Percentiles rank a stretch among this genome's conserved stretches.
These are phyloP conservation scores for Ascomycota sp. DNA, from an alignment of 2,329 filamentous ascomycete species.

Conservation along the genomic window DNA sequence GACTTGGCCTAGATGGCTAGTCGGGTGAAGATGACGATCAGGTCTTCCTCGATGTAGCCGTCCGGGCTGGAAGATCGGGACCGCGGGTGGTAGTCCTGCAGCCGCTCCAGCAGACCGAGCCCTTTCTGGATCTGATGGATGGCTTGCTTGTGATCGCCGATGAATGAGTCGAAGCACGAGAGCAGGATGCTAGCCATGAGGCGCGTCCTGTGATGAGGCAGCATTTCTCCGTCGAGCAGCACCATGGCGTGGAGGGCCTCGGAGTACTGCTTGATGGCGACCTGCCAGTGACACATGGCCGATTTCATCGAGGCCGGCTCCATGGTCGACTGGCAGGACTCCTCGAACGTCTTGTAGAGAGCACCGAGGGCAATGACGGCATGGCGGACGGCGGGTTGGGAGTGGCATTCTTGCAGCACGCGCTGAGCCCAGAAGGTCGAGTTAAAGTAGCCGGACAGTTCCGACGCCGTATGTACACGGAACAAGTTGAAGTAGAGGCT, in stretches of 20 bases:
- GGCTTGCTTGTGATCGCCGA: constrained; percentile 40
- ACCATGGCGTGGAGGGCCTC: constrained; percentile 31
- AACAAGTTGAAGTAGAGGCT: constrained; percentile 42
- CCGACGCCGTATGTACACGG: constrained; percentile 36
- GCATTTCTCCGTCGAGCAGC: constrained; percentile 20
- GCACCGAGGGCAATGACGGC: constrained; percentile 46
- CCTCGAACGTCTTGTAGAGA: constrained; percentile 45
- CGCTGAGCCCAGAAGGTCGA: constrained; percentile 42
- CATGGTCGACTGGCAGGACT: constrained; percentile 29
- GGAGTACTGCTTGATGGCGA: constrained; percentile 39
- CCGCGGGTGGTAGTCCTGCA: constrained; percentile 11
- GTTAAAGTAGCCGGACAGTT: constrained; percentile 48
- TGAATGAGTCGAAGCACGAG: constrained; percentile 48
- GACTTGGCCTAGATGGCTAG: constrained; percentile 45
- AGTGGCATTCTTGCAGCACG: constrained; percentile 42
- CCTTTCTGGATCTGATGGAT: constrained; percentile 41
- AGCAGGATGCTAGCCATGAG: constrained; percentile 46
- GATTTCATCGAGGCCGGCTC: constrained; percentile 10
- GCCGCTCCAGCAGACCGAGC: constrained; percentile 29
- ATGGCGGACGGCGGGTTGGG: constrained; percentile 39
- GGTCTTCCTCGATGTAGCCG: constrained; percentile 34
- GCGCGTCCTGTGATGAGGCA: constrained; percentile 27
- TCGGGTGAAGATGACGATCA: constrained; percentile 42
- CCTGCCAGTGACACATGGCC: constrained; percentile 32
- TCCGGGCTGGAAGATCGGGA: constrained; percentile 7